phyloP scores from a whole-genome alignment of 1,284 basidiomycete genomes.

The Takashimella koratensis region DNA sequence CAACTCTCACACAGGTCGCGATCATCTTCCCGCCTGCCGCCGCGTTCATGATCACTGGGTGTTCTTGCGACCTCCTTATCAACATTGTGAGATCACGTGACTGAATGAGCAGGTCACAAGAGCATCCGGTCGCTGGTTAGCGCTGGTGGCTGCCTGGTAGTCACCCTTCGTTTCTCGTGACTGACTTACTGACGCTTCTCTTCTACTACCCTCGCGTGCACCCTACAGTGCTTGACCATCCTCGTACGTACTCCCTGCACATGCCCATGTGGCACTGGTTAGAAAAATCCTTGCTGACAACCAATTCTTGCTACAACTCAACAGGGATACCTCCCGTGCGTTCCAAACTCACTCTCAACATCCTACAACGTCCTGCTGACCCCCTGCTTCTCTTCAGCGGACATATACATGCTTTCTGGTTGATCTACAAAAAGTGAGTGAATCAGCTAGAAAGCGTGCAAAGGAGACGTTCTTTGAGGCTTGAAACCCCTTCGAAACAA shows the following conservation, averaged over 20 bases:
- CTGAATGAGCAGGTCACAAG: too few relatives aligned
- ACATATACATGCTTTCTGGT: constrained; percentile 55
- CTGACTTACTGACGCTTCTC: too few relatives aligned
- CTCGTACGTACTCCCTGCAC: constrained; percentile 12
- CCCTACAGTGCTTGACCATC: constrained; percentile 12
- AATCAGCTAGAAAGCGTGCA: too few relatives aligned
- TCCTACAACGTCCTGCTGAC: constrained; percentile 4
- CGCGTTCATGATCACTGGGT: constrained; percentile 69
- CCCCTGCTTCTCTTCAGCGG: too few relatives aligned
- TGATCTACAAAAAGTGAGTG: constrained; percentile 31
- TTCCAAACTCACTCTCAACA: background rate
- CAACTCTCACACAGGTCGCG: constrained; percentile 50
- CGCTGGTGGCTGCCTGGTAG: too few relatives aligned
- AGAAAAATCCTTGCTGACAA: background rate
- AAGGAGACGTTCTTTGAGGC: too few relatives aligned
- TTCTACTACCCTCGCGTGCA: background rate
- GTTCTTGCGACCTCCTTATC: constrained; percentile 73
- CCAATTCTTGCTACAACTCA: background rate
- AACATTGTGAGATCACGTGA: constrained; percentile 63
- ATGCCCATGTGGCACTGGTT: background rate
- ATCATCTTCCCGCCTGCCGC: constrained; percentile 60
- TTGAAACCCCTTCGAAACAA: too few relatives aligned
- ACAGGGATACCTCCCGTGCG: constrained; percentile 28
- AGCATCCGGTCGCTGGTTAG: too few relatives aligned
- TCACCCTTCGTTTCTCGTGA: too few relatives aligned